Base-by-base conservation (phyloP, 2,329 filamentous ascomycete genomes). In the Falciphora oryzae region DNA sequence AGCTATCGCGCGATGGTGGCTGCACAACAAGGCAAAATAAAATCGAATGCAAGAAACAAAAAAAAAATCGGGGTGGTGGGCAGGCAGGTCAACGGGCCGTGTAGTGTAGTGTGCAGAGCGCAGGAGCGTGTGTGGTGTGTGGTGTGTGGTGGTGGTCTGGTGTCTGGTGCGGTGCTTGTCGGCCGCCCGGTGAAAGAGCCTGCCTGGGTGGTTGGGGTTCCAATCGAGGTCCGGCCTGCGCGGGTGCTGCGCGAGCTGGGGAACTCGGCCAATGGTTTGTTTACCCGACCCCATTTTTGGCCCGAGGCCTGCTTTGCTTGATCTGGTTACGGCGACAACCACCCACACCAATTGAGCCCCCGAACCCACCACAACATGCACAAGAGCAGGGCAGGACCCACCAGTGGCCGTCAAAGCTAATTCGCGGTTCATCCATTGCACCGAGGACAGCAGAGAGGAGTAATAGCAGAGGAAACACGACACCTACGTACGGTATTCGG, bases 191-290 rank as follows among this genome's bases (percentile, higher is more conserved):
- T 53, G 44, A 53, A 53, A 11, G 44, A 22, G 18, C 44, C 16
- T 22, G 18, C 44, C 16, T 22, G 44, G 44, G 44, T 53, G 44
- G 44, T 53, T 53, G 44, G 44, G 44, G 44, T n/a, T 53, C 10
- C 22, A 50, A 53, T 53, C 44, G 22, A 53, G 44, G 44, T 25
- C 44, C 44, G n/a, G 44, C 44, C 22, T 53, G 44, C 44, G 44
- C 22, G 44, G 44, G 44, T 53, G 44, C 44, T n/a, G 44, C 44
- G 18, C 44, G 44, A 53, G 44, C 44, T 53, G 44, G 44, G 44
- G 44, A 25, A 22, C 65, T 65, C 65, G 65, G 64, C 66, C 68
- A 68, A 69, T 70, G 65, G 68, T 70, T 74, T 74, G 73, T 74
- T 74, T 73, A 74, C 71, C 69, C 44, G 44, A n/a, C 44, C 44